A percentile compares a stretch with the other conserved stretches of the same genome.
These are phyloP conservation scores for Amyloporia xantha DNA, from an alignment of 768 basidiomycete genomes.

Conservation along the genomic window DNA sequence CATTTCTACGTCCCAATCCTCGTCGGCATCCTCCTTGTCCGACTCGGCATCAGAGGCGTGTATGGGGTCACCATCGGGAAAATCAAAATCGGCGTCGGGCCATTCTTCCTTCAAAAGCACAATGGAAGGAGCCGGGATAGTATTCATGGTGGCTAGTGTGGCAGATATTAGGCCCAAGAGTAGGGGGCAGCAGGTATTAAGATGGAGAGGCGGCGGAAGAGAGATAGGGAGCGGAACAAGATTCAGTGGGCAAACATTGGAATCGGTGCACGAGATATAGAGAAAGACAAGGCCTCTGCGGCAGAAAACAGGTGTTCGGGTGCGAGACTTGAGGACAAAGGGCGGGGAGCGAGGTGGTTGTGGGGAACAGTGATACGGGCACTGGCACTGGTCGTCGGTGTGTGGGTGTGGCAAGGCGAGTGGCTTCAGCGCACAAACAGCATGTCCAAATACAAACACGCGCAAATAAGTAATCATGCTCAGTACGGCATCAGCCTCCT, in stretches of 20 bases:
- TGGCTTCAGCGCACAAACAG: constrained; percentile 6
- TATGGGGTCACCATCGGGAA: constrained; percentile 67
- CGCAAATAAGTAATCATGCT: constrained; percentile 14
- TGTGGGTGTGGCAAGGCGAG: neutral
- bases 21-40: constrained; percentile 57
- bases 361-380: no score
- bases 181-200: constrained; percentile 15
- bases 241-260: constrained; percentile 13
- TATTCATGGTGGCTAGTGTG: constrained; percentile 38
- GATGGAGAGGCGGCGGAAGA: constrained; percentile 4
- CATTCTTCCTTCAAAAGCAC: constrained; percentile 65
- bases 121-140: constrained; percentile 53
- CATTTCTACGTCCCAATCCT: constrained; percentile 83
- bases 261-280: constrained; percentile 2
- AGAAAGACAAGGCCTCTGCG: constrained; percentile 4
- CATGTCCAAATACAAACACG: constrained; percentile 7
- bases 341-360: neutral
- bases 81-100: constrained; percentile 83
- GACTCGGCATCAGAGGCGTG: constrained; percentile 50
- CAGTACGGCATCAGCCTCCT: constrained; percentile 56
- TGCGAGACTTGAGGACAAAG: neutral
- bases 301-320: neutral
- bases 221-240: constrained; percentile 10
- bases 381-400: constrained; percentile 4
- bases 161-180: constrained; percentile 15